Base-by-base conservation (phyloP, 345 rosid genomes). In the Theobroma cacao region DNA sequence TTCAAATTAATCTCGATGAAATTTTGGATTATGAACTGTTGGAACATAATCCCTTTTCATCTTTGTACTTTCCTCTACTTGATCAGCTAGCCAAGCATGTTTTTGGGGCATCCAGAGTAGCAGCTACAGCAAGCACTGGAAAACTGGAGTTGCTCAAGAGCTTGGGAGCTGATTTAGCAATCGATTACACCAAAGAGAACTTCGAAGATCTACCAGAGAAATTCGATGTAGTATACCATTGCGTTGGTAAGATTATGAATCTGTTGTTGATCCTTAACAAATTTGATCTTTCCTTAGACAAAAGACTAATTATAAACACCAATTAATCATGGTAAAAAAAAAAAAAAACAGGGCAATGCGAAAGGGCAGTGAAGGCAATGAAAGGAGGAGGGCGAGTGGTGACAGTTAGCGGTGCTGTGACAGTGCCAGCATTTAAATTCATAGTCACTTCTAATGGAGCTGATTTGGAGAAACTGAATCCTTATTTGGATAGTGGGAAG, bases 381-480 rank as follows among this genome's bases (percentile, higher is more conserved):
- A 94, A 93, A 82, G 92, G 90, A 85, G 95, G 97, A 17, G 98
- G 98, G n/a, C 86, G 84, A 11, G 92, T 90, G 48, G 98, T 93
- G 83, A 96, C 92, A 62, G 80, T 94, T 94, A 69, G 89, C 4
- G 98, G 97, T 5, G 93, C 98, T 0, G 95, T 90, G 2, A 88
- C 91, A 1, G 91, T 97, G 0, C 98, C 95, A 62, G 97, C 97
- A 59, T 91, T 91, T 62, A 77, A 91, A 84, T 94, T 94, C 70
- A 94, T 93, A 24, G 97, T 95, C 58, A 91, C 95, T 55, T 93
- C 97, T 66, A 82, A 85, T 9, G 95, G 98, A 8, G 92, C 79
- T 2, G 87, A 86, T 41, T 72, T 95, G 83, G 92, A 91, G 89
- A 93, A 91, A 78, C 77, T 94, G 17, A 93, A 95, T 15, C 91